These are phyloP conservation scores for Davidsoniella virescens DNA, from an alignment of 2,329 filamentous ascomycete genomes.

Conservation along the genomic window DNA sequence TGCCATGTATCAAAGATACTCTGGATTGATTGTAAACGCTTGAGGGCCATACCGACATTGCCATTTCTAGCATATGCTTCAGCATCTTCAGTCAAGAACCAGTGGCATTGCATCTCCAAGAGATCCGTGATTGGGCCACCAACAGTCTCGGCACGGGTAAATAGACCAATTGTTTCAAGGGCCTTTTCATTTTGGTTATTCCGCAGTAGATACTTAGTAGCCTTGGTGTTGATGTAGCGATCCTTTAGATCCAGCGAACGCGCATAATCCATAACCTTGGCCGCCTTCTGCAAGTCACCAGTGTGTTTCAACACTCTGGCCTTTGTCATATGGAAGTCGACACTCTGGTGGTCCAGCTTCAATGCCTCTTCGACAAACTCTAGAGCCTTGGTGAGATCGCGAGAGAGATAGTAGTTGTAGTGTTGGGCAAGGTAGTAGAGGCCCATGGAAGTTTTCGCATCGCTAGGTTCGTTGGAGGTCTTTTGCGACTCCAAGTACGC, in stretches of 20 bases:
- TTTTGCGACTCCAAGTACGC: slow-evolving; percentile 49
- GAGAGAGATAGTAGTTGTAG: slow-evolving; percentile 83
- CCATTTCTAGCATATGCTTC: slow-evolving; percentile 72
- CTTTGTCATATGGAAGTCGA: slow-evolving; percentile 90
- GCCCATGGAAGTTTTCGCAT: slow-evolving; percentile 24
- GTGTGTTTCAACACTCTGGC: slow-evolving; percentile 87
- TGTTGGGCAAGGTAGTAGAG: slow-evolving; percentile 93
- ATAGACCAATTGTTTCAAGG: slow-evolving; percentile 77
- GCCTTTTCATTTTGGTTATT: slow-evolving; percentile 82
- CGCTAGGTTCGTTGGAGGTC: slow-evolving; percentile 44
- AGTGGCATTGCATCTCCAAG: slow-evolving; percentile 95
- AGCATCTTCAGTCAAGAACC: slow-evolving; percentile 91
- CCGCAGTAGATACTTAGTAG: slow-evolving; percentile 87
- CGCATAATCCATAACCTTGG: slow-evolving; percentile 77
- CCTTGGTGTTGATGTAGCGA: slow-evolving; percentile 96
- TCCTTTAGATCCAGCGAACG: slow-evolving; percentile 76
- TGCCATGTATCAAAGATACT: slow-evolving; percentile 96
- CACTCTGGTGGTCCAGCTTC: slow-evolving; percentile 58
- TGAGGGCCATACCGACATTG: slow-evolving; percentile 72
- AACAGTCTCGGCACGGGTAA: slow-evolving; percentile 78
- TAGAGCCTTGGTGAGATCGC: slow-evolving; percentile 66
- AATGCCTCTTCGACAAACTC: slow-evolving; percentile 74
- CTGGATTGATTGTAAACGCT: slow-evolving; percentile 75
- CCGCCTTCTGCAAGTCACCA: slow-evolving; percentile 63
- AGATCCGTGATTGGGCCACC: slow-evolving; percentile 82